Evolutionary conservation across 2,329 filamentous ascomycete species (phyloP), one percentile per base, ranked within the genome.

Genomic region (Ilyonectria robusta): DNA sequence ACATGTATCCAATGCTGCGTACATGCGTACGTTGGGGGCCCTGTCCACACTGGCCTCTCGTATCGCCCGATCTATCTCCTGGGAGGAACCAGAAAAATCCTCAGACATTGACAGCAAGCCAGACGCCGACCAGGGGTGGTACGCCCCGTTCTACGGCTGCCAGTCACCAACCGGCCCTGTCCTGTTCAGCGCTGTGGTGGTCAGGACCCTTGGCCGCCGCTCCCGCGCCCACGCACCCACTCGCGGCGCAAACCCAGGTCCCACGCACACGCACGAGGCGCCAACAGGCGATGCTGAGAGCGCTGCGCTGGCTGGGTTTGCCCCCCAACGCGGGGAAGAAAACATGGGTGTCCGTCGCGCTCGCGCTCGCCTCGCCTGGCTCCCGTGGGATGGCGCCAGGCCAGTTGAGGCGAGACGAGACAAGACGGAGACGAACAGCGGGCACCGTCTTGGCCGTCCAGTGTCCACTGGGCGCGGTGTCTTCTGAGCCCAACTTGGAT

Each of bases 271-370:
- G 62, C 62, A 60, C 57, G 63, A 56, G 63, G 63, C 63, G 35
- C 46, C 53, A 40, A 40, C 51, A 56, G 50, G 44, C 50, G 26
- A 50, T 65, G 53, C 50, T 48, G 46, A 23, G 42, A 51, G 31
- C 33, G 59, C 56, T 65, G 57, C 42, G 57, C 35, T 60, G 56
- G 46, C 62, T 56, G 56, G 62, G 35, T 51, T 60, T 59, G 44
- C 33, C 54, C 46, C 63, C 62, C 44, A 65, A 65, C 63, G 63
- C 63, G 58, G 63, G 63, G 63, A 61, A 64, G 26, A 26, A 47
- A 65, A 57, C 63, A 65, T 65, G 63, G 63, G 58, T 65, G 48
- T 47, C 54, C 54, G 2, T 35, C 51, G 37, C 40, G 31, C 11
- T 33, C 31, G 31, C 31, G 8, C 31, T 33, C 40, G 15, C n/a